Base-by-base conservation (phyloP, 768 basidiomycete genomes). In the Chiua virens region DNA sequence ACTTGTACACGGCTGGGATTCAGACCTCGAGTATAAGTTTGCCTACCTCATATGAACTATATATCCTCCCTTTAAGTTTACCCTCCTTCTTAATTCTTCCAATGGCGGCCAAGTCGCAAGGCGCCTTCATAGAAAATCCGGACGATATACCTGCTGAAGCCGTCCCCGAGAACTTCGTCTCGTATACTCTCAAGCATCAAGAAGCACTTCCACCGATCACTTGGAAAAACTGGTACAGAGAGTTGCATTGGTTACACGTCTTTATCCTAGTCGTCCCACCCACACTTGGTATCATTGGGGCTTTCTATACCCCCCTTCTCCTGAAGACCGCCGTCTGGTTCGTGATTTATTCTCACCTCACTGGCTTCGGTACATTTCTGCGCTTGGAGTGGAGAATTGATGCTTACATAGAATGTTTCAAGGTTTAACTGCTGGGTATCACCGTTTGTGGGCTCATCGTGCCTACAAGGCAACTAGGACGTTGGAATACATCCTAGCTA, bases 391-490 rank as follows among this genome's bases (percentile, higher is more conserved):
- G 4, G 73, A 57, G 25, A 4, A 5, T 8, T 17, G 6, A 8
- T 2, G 61, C 56, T 61, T 73, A 58, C 28, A 73, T 73, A 14
- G 18, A n/a, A 5, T 18, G 8, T 45, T 14, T 27, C n/a, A n/a
- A 85, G 83, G 91, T 22, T 91, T 94, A 52, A 93, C 91, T 0
- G 91, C 90, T 10, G 96, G 97, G 14, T 99, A 98, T 73, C 97
- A 99, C 65, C 85, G 97, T 50, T 80, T 98, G 1, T 99, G 95
- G 94, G 90, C 97, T 9, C 97, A 99, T 66, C 84, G 97, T 51
- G 80, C 91, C 0, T 99, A 96, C 71, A 98, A 97, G 65, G 97
- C 96, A 34, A 85, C 88, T 4, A 79, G 79, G 52, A 86, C 89
- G 15, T 73, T 98, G 11, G 87, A 98, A 67, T 97, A 92, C 64